Conservation (phyloP, 2,329 filamentous ascomycete genomes). For the Beauveria rudraprayagi region DNA sequence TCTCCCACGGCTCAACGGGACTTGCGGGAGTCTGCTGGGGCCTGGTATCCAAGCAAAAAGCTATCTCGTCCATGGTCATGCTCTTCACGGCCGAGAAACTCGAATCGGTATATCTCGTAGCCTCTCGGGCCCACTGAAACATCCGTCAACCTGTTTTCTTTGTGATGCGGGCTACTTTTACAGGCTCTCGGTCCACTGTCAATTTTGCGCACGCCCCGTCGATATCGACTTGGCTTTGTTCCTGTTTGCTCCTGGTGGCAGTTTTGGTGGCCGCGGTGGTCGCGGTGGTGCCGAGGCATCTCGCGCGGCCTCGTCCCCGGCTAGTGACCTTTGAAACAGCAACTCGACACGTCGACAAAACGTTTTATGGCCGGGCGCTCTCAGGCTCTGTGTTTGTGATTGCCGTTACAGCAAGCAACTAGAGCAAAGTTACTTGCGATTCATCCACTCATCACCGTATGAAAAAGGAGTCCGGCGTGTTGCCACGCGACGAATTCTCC, state of each 20-base stretch:
- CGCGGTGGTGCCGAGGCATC: neutral
- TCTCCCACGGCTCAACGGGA: neutral
- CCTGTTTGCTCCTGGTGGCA: neutral
- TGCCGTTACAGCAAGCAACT: neutral
- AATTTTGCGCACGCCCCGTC: neutral
- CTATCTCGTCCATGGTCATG: neutral
- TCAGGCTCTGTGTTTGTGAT: neutral
- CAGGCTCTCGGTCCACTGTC: neutral
- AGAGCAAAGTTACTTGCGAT: neutral
- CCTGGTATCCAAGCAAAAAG: neutral
- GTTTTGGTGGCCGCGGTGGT: neutral
- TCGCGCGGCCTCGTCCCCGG: neutral
- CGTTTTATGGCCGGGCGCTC: neutral
- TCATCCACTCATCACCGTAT: neutral
- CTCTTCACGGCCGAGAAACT: neutral
- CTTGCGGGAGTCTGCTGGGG: neutral
- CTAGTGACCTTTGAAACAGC: neutral
- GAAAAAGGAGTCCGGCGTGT: neutral
- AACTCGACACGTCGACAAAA: conserved; percentile 8
- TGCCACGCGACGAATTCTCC: conserved; percentile 1
- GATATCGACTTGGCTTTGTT: neutral
- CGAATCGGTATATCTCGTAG: conserved; percentile 1
- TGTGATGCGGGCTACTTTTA: neutral
- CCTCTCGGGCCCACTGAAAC: neutral
- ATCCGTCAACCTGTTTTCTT: neutral